Conservation (phyloP, 2,329 filamentous ascomycete genomes). For the Beauveria sp. region DNA sequence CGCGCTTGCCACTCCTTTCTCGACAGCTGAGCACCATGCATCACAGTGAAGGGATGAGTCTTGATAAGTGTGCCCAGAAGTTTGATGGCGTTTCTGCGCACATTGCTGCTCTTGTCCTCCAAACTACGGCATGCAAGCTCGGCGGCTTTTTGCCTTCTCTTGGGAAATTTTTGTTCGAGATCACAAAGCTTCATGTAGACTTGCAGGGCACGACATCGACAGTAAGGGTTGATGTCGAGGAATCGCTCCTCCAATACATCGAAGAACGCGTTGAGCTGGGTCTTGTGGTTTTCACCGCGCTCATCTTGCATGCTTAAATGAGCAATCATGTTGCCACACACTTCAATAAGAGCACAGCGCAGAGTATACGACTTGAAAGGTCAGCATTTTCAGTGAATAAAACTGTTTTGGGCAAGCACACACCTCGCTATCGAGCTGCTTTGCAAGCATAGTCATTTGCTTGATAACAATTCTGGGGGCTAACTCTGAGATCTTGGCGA, state of each 20-base stretch:
- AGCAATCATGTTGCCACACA: conserved; percentile 89
- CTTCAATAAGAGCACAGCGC: conserved; percentile 88
- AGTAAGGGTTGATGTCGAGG: conserved; percentile 94
- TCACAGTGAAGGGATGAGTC: conserved; percentile 86
- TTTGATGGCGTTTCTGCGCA: conserved; percentile 91
- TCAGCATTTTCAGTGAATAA: conserved; percentile 17
- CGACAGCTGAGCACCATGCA: conserved; percentile 82
- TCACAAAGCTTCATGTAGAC: conserved; percentile 90
- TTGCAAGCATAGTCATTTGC: conserved; percentile 92
- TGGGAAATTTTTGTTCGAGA: conserved; percentile 92
- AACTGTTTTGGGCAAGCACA: neutral
- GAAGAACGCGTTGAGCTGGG: conserved; percentile 93
- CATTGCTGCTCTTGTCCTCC: conserved; percentile 97
- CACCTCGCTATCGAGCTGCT: conserved; percentile 90
- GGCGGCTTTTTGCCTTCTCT: conserved; percentile 78
- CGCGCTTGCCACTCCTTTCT: conserved; percentile 79
- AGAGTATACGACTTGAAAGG: conserved; percentile 71
- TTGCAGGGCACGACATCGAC: conserved; percentile 82
- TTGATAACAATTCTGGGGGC: conserved; percentile 89
- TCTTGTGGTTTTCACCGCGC: conserved; percentile 84
- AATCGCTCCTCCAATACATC: conserved; percentile 95
- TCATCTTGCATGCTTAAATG: conserved; percentile 90
- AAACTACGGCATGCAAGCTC: conserved; percentile 83
- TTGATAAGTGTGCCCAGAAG: conserved; percentile 80
- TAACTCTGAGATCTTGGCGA: conserved; percentile 87